Conservation (phyloP, 495 filamentous ascomycete species). For the Tuber umbilicatum region DNA sequence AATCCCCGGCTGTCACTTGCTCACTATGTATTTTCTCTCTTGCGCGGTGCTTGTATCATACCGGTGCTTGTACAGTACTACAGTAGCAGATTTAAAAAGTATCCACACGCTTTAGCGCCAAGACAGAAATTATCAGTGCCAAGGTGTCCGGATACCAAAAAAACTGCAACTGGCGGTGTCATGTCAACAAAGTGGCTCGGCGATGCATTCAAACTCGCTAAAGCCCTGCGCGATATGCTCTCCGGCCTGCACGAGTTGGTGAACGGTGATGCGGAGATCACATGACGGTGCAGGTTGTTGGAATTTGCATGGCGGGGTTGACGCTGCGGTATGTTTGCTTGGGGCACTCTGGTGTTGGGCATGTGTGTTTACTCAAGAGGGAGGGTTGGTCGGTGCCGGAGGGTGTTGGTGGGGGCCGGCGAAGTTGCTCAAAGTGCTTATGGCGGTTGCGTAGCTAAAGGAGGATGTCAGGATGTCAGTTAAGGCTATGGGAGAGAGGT, state of each 20-base stretch:
- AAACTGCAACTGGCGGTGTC: slow-evolving; percentile 7
- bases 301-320: slow-evolving; percentile 27
- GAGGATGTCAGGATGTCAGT: slow-evolving; percentile 21
- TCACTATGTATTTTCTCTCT: too few relatives aligned
- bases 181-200: slow-evolving; percentile 29
- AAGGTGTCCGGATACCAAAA: too few relatives aligned
- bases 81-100: too few relatives aligned
- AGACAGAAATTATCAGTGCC: too few relatives aligned
- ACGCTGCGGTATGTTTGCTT: slow-evolving; percentile 7
- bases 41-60: too few relatives aligned
- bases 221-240: slow-evolving; percentile 29
- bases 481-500: slow-evolving; percentile 12
- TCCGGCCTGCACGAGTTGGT: slow-evolving; percentile 28
- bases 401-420: neutral
- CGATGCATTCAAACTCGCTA: slow-evolving; percentile 21
- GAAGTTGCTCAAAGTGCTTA: slow-evolving; percentile 16
- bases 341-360: too few relatives aligned
- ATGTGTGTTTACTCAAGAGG: slow-evolving; percentile 18
- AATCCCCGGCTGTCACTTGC: too few relatives aligned
- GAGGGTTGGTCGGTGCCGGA: slow-evolving; percentile 22
- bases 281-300: slow-evolving; percentile 25
- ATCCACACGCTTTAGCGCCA: too few relatives aligned
- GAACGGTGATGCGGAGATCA: slow-evolving; percentile 13
- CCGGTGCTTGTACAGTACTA: too few relatives aligned
- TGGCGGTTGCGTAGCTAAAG: slow-evolving; percentile 19